Base-by-base conservation (phyloP, 2,329 filamentous ascomycete species). In the Exophiala calicioides region DNA sequence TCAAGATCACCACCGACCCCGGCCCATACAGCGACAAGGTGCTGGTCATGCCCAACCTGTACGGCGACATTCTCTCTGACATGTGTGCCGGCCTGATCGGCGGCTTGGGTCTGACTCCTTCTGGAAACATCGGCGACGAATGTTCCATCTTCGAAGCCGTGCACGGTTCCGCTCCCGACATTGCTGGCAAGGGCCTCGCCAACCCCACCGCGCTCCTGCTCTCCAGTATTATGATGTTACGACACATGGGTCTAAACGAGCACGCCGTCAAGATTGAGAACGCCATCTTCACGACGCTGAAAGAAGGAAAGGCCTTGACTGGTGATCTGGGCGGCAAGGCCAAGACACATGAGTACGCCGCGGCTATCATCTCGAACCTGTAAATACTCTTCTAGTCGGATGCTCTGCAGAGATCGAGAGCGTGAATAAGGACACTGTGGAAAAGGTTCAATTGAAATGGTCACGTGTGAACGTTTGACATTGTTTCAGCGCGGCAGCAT, bases 101-200 rank as follows among this genome's bases (percentile, higher is more conserved):
- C 69, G 93, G 93, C 74, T 87, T 98, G 58, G 93, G 93, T 72
- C 84, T 98, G 43, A 98, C 93, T 34, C 93, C 93, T 58, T 97
- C 91, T 26, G 93, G 91, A 67, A 98, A 98, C 82, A 98, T 98
- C 66, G 93, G 93, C 71, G 90, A 97, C 74, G 88, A 97, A 78
- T 97, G 91, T 85, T 96, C 90, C 70, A 98, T 98, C 78, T 98
- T 98, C 79, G 93, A 98, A 80, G 93, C 93, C 65, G 93, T 98
- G 64, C 93, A 98, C 80, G 93, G 91, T 64, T 96, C 90, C 57
- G 91, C 93, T 51, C 91, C 93, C 50, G 91, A 97, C 72, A 97
- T 97, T 69, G 90, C 90, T 58, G 91, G 91, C 72, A 90, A 96
- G 82, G 86, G 81, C 60, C 85, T 97, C 61, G 93, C 93, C 67